phyloP scores from a whole-genome alignment of 1,139 yeast species.

The Candida dubliniensis region DNA sequence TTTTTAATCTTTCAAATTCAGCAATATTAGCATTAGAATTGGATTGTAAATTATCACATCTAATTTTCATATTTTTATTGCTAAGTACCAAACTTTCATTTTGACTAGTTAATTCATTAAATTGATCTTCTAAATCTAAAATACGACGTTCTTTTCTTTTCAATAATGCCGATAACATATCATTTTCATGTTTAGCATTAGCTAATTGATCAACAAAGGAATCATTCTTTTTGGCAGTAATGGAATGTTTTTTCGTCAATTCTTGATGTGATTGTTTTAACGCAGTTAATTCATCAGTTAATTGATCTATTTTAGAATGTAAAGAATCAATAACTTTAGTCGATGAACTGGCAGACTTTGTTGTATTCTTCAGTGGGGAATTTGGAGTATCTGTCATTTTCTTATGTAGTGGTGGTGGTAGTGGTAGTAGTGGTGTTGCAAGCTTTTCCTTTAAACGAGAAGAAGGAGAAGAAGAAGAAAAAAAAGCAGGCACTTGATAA shows the following conservation, averaged over 20 bases:
- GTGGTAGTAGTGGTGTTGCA: no score
- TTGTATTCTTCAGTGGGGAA: slow-evolving; percentile 1
- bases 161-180: slow-evolving; percentile 61
- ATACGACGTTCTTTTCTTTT: slow-evolving; percentile 66
- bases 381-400: slow-evolving; percentile 1
- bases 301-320: slow-evolving; percentile 51
- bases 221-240: slow-evolving; percentile 52
- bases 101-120: slow-evolving; percentile 44
- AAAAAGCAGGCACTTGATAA: not conserved
- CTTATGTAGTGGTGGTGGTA: not conserved
- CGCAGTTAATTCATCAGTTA: slow-evolving; percentile 52
- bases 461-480: not conserved
- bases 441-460: not conserved
- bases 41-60: slow-evolving; percentile 50
- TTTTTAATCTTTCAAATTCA: slow-evolving; percentile 58
- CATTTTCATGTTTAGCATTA: slow-evolving; percentile 69
- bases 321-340: slow-evolving; percentile 54
- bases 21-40: slow-evolving; percentile 47
- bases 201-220: slow-evolving; percentile 65
- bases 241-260: slow-evolving; percentile 48
- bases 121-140: slow-evolving; percentile 58
- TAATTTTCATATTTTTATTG: slow-evolving; percentile 48
- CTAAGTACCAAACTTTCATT: slow-evolving; percentile 49
- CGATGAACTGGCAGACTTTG: slow-evolving; percentile 6
- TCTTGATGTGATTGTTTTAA: slow-evolving; percentile 39